These are phyloP conservation scores for Botrytis fabae DNA, from an alignment of 2,329 filamentous ascomycete genomes.

Conservation along the genomic window DNA sequence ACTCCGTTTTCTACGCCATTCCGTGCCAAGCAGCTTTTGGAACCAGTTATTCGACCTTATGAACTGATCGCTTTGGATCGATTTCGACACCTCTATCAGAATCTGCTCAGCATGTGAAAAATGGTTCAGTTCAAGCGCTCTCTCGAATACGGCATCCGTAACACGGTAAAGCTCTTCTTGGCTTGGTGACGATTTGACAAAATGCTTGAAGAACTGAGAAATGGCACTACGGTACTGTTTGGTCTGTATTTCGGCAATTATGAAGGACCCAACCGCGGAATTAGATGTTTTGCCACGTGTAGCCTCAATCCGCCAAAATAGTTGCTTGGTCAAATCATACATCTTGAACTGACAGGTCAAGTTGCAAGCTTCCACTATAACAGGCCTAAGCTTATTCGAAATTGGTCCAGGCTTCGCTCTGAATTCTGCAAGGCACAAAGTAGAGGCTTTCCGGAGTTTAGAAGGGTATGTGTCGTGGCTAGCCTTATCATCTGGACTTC, in stretches of 20 bases:
- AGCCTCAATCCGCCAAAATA: constrained; percentile 32
- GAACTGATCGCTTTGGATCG: constrained; percentile 31
- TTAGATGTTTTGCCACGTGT: constrained; percentile 22
- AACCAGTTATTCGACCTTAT: constrained; percentile 33
- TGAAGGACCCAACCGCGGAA: constrained; percentile 13
- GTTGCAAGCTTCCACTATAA: constrained; percentile 33
- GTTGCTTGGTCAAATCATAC: constrained; percentile 29
- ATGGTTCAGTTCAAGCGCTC: constrained; percentile 27
- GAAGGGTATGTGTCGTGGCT: neutral
- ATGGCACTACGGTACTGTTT: constrained; percentile 27
- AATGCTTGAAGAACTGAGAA: constrained; percentile 16
- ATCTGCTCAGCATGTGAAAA: constrained; percentile 33
- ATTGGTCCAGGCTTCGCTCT: constrained; percentile 28
- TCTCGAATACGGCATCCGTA: constrained; percentile 30
- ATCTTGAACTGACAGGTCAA: constrained; percentile 29
- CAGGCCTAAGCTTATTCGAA: constrained; percentile 20
- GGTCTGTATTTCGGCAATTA: constrained; percentile 31
- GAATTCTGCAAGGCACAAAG: constrained; percentile 36
- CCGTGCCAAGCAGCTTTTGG: constrained; percentile 34
- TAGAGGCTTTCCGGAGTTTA: constrained; percentile 31
- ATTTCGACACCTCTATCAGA: constrained; percentile 28
- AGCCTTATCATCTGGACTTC: neutral
- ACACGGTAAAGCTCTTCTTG: constrained; percentile 30
- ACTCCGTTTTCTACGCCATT: constrained; percentile 36
- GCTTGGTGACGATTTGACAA: constrained; percentile 22